Evolutionary conservation across 495 filamentous ascomycete genomes (phyloP).

Genomic region (Parathielavia appendiculata): DNA sequence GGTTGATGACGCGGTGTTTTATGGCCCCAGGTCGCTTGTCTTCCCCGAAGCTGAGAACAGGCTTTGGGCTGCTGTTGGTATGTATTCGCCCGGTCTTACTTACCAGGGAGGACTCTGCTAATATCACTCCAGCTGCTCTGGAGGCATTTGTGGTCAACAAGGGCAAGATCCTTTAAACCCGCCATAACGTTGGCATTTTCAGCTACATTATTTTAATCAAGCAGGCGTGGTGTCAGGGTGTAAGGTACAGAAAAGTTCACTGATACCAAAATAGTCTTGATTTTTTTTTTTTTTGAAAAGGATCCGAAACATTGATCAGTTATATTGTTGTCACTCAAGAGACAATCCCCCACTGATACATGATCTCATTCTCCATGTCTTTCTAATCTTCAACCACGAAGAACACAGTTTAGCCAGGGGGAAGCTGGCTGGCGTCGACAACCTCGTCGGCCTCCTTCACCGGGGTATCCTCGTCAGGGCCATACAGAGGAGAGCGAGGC

Average conservation of each 20-base stretch:
- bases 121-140: conserved; percentile 53
- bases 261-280: conserved; percentile 4
- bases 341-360: conserved; percentile 6
- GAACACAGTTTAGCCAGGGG: conserved; percentile 65
- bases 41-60: conserved; percentile 94
- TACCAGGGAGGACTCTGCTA: conserved; percentile 6
- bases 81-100: conserved; percentile 22
- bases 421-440: conserved; percentile 87
- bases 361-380: conserved; percentile 10
- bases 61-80: conserved; percentile 78
- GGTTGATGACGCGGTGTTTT: conserved; percentile 91
- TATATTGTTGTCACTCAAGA: background rate
- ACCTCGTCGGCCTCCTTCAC: conserved; percentile 85
- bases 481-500: conserved; percentile 82
- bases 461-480: conserved; percentile 63
- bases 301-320: conserved; percentile 6
- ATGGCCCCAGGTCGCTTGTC: conserved; percentile 72
- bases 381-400: background rate
- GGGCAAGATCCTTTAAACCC: conserved; percentile 52
- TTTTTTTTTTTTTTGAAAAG: background rate
- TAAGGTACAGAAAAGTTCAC: conserved; percentile 12
- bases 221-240: conserved; percentile 20
- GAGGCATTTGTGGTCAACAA: conserved; percentile 90
- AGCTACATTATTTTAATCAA: conserved; percentile 1
- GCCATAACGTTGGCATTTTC: conserved; percentile 13